Evolutionary conservation across 345 rosid species (phyloP).

Genomic region (Viola odorata): DNA sequence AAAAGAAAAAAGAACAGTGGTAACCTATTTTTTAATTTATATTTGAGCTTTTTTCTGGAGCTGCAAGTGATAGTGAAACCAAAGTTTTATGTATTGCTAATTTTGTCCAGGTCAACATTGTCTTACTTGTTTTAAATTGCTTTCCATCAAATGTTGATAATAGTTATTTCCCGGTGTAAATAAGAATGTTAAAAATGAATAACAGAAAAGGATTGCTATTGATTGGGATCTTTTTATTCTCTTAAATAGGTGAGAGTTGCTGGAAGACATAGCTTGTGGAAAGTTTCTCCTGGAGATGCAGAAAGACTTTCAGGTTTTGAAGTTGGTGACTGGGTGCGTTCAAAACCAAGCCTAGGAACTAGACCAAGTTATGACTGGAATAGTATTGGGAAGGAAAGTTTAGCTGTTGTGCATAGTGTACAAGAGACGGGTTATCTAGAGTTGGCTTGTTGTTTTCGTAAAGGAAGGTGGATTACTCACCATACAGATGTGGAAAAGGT

Average conservation of each 20-base stretch:
- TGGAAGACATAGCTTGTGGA: slow-evolving; percentile 79
- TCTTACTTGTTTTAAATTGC: not conserved
- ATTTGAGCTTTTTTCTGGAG: no score
- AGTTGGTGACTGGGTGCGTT: slow-evolving; percentile 98
- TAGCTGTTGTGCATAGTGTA: slow-evolving; percentile 86
- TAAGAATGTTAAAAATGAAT: no score
- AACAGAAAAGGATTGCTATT: no score
- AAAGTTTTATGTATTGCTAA: not conserved
- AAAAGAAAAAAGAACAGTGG: no score
- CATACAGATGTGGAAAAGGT: slow-evolving; percentile 85
- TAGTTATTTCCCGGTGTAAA: no score
- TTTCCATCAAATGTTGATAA: no score
- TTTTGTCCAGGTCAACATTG: not conserved
- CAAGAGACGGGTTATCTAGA: slow-evolving; percentile 91
- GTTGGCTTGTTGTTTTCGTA: slow-evolving; percentile 91
- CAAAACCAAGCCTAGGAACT: slow-evolving; percentile 79
- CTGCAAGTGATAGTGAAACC: not conserved
- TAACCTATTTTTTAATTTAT: no score
- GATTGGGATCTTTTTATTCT: not conserved
- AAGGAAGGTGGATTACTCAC: slow-evolving; percentile 73
- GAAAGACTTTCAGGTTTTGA: slow-evolving; percentile 95
- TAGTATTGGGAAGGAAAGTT: slow-evolving; percentile 71
- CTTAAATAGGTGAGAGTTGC: slow-evolving; percentile 66
- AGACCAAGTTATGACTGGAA: slow-evolving; percentile 98
- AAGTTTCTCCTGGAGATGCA: slow-evolving; percentile 94